Evolutionary conservation across 1,139 yeast species (phyloP), one percentile per base, ranked within the genome.

Genomic region (Hyphopichia wangnamkhiaoensis): DNA sequence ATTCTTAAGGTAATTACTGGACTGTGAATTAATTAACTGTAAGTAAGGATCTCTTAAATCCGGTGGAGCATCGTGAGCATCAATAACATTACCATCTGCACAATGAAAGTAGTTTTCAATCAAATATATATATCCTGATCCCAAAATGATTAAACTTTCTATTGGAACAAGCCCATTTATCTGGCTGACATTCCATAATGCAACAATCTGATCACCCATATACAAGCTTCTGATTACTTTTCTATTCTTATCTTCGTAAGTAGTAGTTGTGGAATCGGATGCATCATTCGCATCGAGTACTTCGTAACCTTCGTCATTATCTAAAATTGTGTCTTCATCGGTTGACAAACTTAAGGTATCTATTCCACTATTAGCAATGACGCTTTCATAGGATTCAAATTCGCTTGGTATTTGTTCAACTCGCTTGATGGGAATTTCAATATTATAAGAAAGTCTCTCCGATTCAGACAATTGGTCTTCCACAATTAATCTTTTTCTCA

Each of bases 121-220:
- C 48, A 87, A 63, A 53, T 87, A 88, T 12, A 86, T 50, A 52
- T 84, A 81, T 7, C 68, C 65, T 3, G 71, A 62, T 0, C 95
- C 95, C 23, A 84, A 56, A 17, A 88, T 83, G 61, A 88, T 64
- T 35, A 88, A 70, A 25, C 93, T 86, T 53, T 87, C 95, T 17
- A 74, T 66, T 1, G 90, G 80, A 17, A 82, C 86, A 17, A 88
- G 63, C 0, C 95, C 95, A 42, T 82, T 66, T 18, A 88, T 77
- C 38, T 82, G 81, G 43, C 90, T 79, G 2, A 85, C 79, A 56
- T 88, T 88, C 82, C 88, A 82, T n/a, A 88, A 61, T 8, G 79
- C 78, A 12, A 68, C 71, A 20, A 88, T 84, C 38, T 73, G 75
- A 54, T 88, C 96, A n/a, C 87, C 86, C 41, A 79, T 73, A 50